Percentiles rank a stretch among this genome's conserved stretches.
phyloP scores from a whole-genome alignment of 441 rosid genomes.

The Corymbia calophylla region DNA sequence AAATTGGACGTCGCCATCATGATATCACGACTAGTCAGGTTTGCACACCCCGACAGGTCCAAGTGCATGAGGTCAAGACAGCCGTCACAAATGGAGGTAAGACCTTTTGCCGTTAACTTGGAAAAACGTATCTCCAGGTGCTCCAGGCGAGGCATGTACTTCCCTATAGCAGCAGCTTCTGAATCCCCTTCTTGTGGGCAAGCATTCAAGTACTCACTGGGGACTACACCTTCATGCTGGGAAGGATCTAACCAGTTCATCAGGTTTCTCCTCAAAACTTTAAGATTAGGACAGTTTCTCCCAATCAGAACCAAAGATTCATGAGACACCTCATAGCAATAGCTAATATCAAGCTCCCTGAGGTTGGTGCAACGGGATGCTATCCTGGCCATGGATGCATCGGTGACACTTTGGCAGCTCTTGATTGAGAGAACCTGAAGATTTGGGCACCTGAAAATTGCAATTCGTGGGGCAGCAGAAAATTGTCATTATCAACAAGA shows the following conservation, averaged over 20 bases:
- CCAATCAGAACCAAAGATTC: constrained; percentile 52
- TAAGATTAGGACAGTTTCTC: constrained; percentile 43
- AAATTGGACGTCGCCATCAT: constrained; percentile 16
- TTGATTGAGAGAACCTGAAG: constrained; percentile 51
- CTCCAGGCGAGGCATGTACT: constrained; percentile 44
- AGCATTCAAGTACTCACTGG: constrained; percentile 41
- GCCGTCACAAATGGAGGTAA: constrained; percentile 37
- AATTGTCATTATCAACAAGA: background rate
- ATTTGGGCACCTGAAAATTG: constrained; percentile 44
- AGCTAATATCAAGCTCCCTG: constrained; percentile 60
- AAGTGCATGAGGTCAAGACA: constrained; percentile 45
- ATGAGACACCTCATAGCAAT: constrained; percentile 55
- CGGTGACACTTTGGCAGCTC: constrained; percentile 61
- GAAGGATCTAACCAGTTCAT: constrained; percentile 53
- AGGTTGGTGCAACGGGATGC: constrained; percentile 49
- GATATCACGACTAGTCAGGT: constrained; percentile 44
- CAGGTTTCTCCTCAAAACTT: constrained; percentile 46
- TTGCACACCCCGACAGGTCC: constrained; percentile 56
- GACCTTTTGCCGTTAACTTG: constrained; percentile 40
- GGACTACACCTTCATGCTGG: constrained; percentile 42
- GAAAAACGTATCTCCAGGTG: constrained; percentile 58
- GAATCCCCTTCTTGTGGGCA: constrained; percentile 69
- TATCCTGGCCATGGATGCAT: constrained; percentile 47
- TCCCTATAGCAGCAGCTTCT: constrained; percentile 54
- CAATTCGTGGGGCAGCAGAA: background rate